A percentile compares a stretch with the other conserved stretches of the same genome.
These are phyloP conservation scores for Trichoderma endophyticum DNA, from an alignment of 2,329 filamentous ascomycete species.

Conservation along the genomic window DNA sequence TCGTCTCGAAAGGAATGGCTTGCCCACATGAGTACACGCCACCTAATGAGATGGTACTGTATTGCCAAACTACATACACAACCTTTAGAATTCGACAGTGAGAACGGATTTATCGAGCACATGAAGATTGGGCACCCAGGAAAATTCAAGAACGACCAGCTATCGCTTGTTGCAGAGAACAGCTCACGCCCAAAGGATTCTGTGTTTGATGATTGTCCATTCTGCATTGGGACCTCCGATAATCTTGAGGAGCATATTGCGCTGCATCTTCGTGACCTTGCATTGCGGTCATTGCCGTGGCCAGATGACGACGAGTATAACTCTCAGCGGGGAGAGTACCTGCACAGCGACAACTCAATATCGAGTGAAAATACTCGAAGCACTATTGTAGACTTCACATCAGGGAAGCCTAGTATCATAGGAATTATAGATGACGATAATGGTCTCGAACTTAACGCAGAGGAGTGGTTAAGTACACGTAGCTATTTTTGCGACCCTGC, in stretches of 20 bases:
- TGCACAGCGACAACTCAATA: background rate
- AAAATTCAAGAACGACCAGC: background rate
- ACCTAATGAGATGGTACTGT: background rate
- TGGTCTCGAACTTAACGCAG: background rate
- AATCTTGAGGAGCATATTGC: background rate
- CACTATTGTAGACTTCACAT: background rate
- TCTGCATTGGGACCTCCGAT: background rate
- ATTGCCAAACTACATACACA: background rate
- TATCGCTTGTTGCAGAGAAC: background rate
- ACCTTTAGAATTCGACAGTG: background rate
- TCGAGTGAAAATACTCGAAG: background rate
- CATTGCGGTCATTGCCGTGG: background rate
- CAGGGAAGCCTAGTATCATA: background rate
- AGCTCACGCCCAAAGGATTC: background rate
- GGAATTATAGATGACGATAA: background rate
- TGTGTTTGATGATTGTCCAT: background rate
- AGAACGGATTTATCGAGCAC: background rate
- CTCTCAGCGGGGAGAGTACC: background rate
- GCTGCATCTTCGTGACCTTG: background rate
- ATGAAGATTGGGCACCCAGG: background rate
- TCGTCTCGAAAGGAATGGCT: background rate
- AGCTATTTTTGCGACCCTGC: background rate
- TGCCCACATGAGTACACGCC: background rate
- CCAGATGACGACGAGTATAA: background rate
- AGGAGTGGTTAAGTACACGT: background rate